Evolutionary conservation across 2,329 filamentous ascomycete genomes (phyloP).

Genomic region (Nothophaeocryptopus gaeumannii): DNA sequence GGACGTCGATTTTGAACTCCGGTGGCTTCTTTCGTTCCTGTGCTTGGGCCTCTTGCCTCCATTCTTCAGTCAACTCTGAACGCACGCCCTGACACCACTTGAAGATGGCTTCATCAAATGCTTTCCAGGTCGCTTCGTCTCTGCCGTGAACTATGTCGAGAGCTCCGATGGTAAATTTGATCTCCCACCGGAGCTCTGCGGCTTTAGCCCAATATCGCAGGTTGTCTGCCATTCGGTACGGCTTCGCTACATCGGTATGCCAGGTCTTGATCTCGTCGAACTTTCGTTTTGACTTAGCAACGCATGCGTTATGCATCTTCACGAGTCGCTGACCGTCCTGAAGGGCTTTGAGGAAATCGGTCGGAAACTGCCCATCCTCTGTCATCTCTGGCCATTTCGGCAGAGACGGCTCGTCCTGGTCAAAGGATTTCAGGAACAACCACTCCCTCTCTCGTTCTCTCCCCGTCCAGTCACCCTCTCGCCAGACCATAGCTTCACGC

Average conservation of each 20-base stretch:
- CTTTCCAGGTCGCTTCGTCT: conserved; percentile 64
- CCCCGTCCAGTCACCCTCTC: conserved; percentile 69
- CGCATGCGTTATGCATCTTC: conserved; percentile 82
- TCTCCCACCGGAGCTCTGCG: conserved; percentile 89
- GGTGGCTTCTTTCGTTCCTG: conserved; percentile 27
- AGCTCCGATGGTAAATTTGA: conserved; percentile 77
- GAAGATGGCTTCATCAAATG: conserved; percentile 79
- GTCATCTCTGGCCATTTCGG: conserved; percentile 62
- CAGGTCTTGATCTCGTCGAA: conserved; percentile 87
- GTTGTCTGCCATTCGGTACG: conserved; percentile 91
- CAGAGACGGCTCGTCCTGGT: conserved; percentile 58
- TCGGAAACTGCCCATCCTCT: conserved; percentile 23
- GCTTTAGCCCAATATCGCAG: conserved; percentile 95
- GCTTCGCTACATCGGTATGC: conserved; percentile 90
- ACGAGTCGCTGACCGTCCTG: conserved; percentile 79
- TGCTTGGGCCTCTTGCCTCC: conserved; percentile 42
- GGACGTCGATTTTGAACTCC: conserved; percentile 30
- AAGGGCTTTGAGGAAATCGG: conserved; percentile 71
- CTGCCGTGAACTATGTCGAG: conserved; percentile 80
- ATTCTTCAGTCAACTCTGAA: conserved; percentile 77
- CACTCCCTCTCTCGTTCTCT: conserved; percentile 75
- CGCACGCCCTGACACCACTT: conserved; percentile 80
- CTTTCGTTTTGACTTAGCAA: conserved; percentile 77
- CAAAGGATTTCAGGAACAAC: conserved; percentile 76
- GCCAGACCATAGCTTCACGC: conserved; percentile 73